Base-by-base conservation (phyloP, 352 stramenopile genomes). In the Salisapilia sapeloensis region DNA sequence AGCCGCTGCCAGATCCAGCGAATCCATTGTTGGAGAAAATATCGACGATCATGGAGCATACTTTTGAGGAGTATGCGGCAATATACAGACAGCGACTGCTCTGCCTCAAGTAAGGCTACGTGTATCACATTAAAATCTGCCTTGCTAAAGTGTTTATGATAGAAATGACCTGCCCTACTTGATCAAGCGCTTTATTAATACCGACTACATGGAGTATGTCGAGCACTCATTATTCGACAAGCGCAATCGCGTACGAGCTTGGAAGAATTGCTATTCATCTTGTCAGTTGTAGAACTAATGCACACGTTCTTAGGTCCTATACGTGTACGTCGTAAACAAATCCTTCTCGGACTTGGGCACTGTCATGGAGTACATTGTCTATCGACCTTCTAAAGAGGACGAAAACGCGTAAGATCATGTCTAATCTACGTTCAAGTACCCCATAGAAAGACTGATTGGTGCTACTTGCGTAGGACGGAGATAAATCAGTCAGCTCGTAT, bases 181-280 rank as follows among this genome's bases (percentile, higher is more conserved):
- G 25, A 81, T 87, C 49, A 82, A 81, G 38, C 62, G 69, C 10
- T 87, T 87, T 42, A 69, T 52, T 4, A 77, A 48, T 32, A 53
- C 46, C 23, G 72, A 84, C 9, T 83, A 61, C 20, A 47, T 87
- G 17, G 67, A 84, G 27, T 84, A 80, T 32, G 40, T 82, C 31
- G 72, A 87, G 38, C 59, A 83, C 34, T 79, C 67, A 16, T 46
- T 87, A 10, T 43, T 82, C 9, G 72, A 87, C 51, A 67, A 65
- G 33, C 48, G 57, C 8, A 87, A 84, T 40, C 46, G 56, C 18
- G 70, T 86, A 58, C 21, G 66, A 31, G 15, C 17, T 27, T 44
- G 17, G n/a, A 7, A 24, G 11, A 7, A 22, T 20, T 40, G 25
- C 26, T 10, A 5, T 35, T 39, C 5, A 12, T 18, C 14, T 8